These are phyloP conservation scores for Candida sithepensis DNA, from an alignment of 805 yeast genomes.

Conservation along the genomic window DNA sequence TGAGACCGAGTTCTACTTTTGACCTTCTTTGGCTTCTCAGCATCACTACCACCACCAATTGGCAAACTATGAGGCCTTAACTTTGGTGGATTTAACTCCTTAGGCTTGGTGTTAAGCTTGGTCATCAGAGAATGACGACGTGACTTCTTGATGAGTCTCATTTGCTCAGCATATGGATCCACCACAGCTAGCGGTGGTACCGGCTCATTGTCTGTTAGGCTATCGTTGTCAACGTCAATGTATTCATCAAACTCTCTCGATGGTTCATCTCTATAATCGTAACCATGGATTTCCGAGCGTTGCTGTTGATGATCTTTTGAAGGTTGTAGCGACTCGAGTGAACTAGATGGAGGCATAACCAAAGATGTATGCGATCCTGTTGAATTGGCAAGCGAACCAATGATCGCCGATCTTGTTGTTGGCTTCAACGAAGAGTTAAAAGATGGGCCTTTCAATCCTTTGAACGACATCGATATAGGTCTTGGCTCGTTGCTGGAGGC, in stretches of 20 bases:
- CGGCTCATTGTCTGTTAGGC: not conserved
- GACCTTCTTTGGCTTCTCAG: slow-evolving; percentile 15
- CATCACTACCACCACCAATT: not conserved
- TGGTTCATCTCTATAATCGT: slow-evolving; percentile 12
- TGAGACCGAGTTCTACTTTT: slow-evolving; percentile 19
- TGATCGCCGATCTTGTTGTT: slow-evolving; percentile 26
- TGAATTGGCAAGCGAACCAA: slow-evolving; percentile 27
- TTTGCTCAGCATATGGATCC: not conserved
- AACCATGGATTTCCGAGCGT: not conserved
- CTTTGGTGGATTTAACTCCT: not conserved
- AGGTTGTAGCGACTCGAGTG: not conserved
- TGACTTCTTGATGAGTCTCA: slow-evolving; percentile 10
- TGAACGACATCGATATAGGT: slow-evolving; percentile 50
- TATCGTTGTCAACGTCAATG: slow-evolving; percentile 11
- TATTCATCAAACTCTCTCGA: slow-evolving; percentile 21
- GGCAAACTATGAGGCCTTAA: not conserved
- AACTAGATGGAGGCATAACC: slow-evolving; percentile 14
- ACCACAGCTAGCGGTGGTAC: not conserved
- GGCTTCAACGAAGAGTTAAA: slow-evolving; percentile 35
- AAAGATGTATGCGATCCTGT: slow-evolving; percentile 32
- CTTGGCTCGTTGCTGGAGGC: slow-evolving; percentile 3
- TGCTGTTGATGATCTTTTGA: not conserved
- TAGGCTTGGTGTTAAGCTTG: slow-evolving; percentile 6
- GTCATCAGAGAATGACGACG: slow-evolving; percentile 14
- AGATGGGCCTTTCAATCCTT: slow-evolving; percentile 59